These are phyloP conservation scores for Cerioporus squamosus DNA, from an alignment of 1,284 basidiomycete genomes.

Conservation along the genomic window DNA sequence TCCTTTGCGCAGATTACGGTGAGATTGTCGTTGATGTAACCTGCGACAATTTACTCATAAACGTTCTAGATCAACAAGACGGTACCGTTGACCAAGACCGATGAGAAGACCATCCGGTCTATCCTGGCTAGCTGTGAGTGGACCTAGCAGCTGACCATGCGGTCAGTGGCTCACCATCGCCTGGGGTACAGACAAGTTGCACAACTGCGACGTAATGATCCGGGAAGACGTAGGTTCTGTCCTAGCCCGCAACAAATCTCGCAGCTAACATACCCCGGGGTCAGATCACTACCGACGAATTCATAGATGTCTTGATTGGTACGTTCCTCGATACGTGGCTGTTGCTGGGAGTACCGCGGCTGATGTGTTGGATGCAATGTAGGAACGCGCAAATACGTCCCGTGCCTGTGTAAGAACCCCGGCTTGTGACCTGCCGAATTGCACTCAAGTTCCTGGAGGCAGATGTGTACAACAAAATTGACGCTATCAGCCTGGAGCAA, in stretches of 20 bases:
- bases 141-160: neutral
- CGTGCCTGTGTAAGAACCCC: slow-evolving; percentile 72
- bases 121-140: slow-evolving; percentile 84
- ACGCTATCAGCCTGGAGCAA: slow-evolving; percentile 89
- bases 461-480: slow-evolving; percentile 97
- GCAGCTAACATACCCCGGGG: slow-evolving; percentile 5
- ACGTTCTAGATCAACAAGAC: slow-evolving; percentile 77
- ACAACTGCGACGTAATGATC: slow-evolving; percentile 97
- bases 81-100: slow-evolving; percentile 92
- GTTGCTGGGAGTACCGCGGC: neutral
- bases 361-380: slow-evolving; percentile 13
- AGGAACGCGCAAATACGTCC: slow-evolving; percentile 94
- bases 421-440: neutral
- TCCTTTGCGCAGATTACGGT: slow-evolving; percentile 54
- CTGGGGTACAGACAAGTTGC: slow-evolving; percentile 66
- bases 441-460: slow-evolving; percentile 25
- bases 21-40: slow-evolving; percentile 12
- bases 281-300: slow-evolving; percentile 94
- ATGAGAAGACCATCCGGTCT: slow-evolving; percentile 92
- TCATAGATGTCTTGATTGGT: slow-evolving; percentile 96
- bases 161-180: neutral
- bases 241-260: slow-evolving; percentile 1
- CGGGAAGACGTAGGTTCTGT: slow-evolving; percentile 81
- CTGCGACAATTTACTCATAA: slow-evolving; percentile 8
- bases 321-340: slow-evolving; percentile 9